Base-by-base conservation (phyloP, 140 eudicot species). In the Stevia rebaudiana region DNA sequence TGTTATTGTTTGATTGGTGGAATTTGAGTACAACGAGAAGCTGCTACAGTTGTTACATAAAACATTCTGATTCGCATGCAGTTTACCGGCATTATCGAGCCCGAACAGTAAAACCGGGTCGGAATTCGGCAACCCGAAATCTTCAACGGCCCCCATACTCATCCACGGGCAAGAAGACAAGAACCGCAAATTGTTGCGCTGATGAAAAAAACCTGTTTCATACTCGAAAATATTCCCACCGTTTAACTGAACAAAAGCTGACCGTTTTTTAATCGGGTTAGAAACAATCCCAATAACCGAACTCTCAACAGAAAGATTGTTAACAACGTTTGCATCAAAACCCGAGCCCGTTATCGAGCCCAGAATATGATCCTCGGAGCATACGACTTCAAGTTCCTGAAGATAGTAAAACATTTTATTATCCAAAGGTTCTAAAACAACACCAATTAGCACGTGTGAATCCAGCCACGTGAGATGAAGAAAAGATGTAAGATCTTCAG, bases 401-500 rank as follows among this genome's bases (percentile, higher is more conserved):
- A 91, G 46, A 57, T 71, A 76, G 65, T 60, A 68, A 60, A 48
- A 70, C 66, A 60, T 71, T 50, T 60, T 78, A 59, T 49, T 60
- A n/a, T 57, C 25, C 10, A 67, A 24, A 52, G 68, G 35, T 53
- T 74, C 56, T 11, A 60, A 15, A 21, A 76, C 54, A 61, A 80
- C 79, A 65, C 82, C 77, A 68, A 91, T 80, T 75, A 91, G 89
- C 51, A 66, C 70, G 36, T 79, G 95, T 43, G 95, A 82, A 62
- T 91, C 95, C 68, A 91, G 42, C 98, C 98, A 91, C 66, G 81
- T 68, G 65, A 91, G 87, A 79, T 87, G 96, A 37, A 72, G 31
- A 33, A 78, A 71, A 9, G 89, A 63, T 36, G 81, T 62, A 73
- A 65, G 61, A 64, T 67, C 63, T 47, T 78, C 76, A 23, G 73